phyloP scores from a whole-genome alignment of 768 basidiomycete genomes.

The Auriculariales sp. region DNA sequence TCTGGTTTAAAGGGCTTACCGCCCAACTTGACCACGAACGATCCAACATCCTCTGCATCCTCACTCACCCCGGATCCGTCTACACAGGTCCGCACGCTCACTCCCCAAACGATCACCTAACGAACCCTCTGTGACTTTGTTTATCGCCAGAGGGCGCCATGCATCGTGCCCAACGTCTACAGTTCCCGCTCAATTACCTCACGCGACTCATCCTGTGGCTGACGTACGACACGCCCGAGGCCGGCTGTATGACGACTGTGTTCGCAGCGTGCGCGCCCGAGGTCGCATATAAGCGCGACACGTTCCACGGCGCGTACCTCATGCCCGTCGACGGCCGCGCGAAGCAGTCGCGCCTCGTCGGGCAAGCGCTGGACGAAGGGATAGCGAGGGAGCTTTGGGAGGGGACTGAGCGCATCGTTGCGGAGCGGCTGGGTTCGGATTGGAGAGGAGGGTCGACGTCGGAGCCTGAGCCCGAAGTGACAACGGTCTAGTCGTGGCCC shows the following conservation, averaged over 20 bases:
- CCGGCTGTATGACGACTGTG: constrained; percentile 15
- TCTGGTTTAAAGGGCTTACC: neutral
- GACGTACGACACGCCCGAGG: constrained; percentile 9
- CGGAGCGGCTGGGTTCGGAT: constrained; percentile 6
- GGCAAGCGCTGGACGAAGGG: constrained; percentile 10
- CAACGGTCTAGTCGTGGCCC: no score
- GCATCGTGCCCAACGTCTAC: neutral
- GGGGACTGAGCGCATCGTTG: constrained; percentile 14
- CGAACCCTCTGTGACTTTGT: neutral
- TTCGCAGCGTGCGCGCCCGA: constrained; percentile 18
- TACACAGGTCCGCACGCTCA: neutral
- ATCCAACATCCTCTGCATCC: neutral
- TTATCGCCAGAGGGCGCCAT: neutral
- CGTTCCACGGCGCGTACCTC: constrained; percentile 19
- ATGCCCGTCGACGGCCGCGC: constrained; percentile 11
- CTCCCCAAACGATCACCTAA: neutral
- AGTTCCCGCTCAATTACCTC: constrained; percentile 7
- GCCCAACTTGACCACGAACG: neutral
- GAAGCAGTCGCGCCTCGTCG: neutral
- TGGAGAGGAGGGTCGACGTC: no score
- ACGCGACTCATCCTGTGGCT: constrained; percentile 10
- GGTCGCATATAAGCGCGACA: constrained; percentile 10
- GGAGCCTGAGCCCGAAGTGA: no score
- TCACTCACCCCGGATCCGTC: neutral
- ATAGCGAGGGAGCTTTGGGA: constrained; percentile 17